A percentile compares a stretch with the other conserved stretches of the same genome.
phyloP scores from a whole-genome alignment of 2,329 filamentous ascomycete genomes.

The Falciphora oryzae region DNA sequence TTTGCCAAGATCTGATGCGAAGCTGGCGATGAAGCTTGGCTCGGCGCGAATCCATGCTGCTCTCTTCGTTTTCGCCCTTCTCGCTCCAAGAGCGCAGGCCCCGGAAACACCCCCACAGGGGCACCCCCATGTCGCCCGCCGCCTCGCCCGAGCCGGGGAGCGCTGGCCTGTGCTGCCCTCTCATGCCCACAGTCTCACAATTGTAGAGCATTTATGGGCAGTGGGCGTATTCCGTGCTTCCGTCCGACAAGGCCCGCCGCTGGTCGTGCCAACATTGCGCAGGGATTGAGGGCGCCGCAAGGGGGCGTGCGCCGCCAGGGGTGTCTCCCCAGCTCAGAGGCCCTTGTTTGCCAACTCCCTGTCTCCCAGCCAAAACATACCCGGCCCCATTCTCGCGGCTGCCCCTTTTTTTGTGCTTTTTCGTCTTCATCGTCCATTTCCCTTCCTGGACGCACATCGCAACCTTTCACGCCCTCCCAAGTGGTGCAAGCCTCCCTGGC shows the following conservation, averaged over 20 bases:
- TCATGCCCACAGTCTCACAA: conserved; percentile 3
- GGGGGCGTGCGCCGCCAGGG: neutral
- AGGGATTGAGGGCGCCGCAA: neutral
- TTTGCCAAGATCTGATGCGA: too few species aligned
- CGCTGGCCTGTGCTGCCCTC: neutral
- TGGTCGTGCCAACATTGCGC: neutral
- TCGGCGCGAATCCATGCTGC: too few species aligned
- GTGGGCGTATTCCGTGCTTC: conserved; percentile 9
- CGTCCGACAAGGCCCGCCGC: neutral
- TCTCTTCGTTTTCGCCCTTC: too few species aligned
- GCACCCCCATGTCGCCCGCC: too few species aligned
- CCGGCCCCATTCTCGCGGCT: neutral
- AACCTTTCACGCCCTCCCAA: neutral
- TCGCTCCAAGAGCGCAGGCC: too few species aligned
- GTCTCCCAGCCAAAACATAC: neutral
- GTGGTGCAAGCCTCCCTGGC: neutral
- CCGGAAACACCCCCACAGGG: too few species aligned
- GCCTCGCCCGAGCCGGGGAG: neutral
- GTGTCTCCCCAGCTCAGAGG: neutral
- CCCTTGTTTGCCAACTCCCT: neutral
- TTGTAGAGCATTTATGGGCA: conserved; percentile 7
- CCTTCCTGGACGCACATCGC: neutral
- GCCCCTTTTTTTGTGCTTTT: neutral
- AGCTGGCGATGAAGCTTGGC: too few species aligned
- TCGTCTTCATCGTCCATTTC: neutral